Conservation (phyloP, 2,329 filamentous ascomycete genomes). For the Nigrospora sphaerica region DNA sequence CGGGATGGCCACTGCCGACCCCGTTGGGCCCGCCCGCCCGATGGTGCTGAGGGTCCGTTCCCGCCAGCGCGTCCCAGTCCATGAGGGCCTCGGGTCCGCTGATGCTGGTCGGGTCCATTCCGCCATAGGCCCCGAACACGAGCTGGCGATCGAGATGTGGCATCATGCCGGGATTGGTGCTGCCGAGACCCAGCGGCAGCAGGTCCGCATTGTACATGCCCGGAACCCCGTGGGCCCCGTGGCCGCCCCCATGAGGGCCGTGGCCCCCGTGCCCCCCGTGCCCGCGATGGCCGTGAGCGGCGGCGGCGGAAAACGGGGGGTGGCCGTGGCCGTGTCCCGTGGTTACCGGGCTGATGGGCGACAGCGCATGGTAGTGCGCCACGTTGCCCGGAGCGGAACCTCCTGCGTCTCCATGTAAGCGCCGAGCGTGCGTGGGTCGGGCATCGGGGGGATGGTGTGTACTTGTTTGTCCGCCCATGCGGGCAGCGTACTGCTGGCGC, state of each 20-base stretch:
- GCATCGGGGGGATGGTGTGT: slow-evolving; percentile 5
- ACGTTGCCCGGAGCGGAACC: slow-evolving; percentile 7
- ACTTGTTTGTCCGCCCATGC: slow-evolving; percentile 32
- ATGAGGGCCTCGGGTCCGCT: slow-evolving; percentile 29
- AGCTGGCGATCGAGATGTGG: slow-evolving; percentile 70
- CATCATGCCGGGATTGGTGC: slow-evolving; percentile 44
- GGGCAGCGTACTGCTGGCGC: slow-evolving; percentile 28
- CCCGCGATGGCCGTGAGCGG: slow-evolving; percentile 6
- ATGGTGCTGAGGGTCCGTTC: slow-evolving; percentile 8
- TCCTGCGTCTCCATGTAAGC: not conserved
- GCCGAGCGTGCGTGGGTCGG: not conserved
- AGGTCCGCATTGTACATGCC: slow-evolving; percentile 45
- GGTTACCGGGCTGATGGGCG: slow-evolving; percentile 45
- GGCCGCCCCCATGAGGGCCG: not conserved
- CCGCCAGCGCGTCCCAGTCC: slow-evolving; percentile 38
- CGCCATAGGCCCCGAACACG: slow-evolving; percentile 65
- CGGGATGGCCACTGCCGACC: slow-evolving; percentile 16
- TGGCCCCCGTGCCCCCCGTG: no score
- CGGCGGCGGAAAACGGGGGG: slow-evolving; percentile 7
- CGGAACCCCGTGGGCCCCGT: slow-evolving; percentile 18
- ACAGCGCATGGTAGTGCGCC: slow-evolving; percentile 37
- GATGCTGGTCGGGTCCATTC: slow-evolving; percentile 36
- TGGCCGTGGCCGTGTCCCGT: slow-evolving; percentile 23
- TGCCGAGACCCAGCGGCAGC: slow-evolving; percentile 43
- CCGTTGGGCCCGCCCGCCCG: slow-evolving; percentile 20